These are phyloP conservation scores for Dipteronia sinensis DNA, from an alignment of 345 rosid species.

Conservation along the genomic window DNA sequence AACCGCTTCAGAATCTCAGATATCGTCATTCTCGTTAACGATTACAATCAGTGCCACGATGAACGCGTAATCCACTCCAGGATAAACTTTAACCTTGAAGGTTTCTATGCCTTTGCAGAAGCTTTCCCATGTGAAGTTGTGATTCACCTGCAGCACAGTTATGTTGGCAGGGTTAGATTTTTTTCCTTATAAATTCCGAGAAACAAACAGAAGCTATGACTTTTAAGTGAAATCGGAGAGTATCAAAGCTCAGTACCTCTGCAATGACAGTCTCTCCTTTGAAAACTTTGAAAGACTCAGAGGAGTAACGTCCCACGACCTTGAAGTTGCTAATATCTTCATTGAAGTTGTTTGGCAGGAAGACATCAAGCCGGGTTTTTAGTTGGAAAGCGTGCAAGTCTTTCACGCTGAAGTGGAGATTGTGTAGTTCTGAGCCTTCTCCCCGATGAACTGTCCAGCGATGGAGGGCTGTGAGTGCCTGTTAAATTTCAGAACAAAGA, in stretches of 20 bases:
- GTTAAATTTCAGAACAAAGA: not conserved
- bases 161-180: too few relatives aligned
- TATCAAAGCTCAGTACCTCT: conserved; percentile 39
- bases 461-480: conserved; percentile 46
- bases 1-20: too few relatives aligned
- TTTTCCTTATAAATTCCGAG: too few relatives aligned
- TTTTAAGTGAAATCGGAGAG: too few relatives aligned
- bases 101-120: conserved; percentile 58
- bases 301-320: conserved; percentile 44
- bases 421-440: conserved; percentile 38
- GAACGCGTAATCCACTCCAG: conserved; percentile 70
- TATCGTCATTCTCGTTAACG: conserved; percentile 34
- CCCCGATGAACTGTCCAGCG: conserved; percentile 62
- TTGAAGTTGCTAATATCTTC: conserved; percentile 41
- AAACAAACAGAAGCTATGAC: too few relatives aligned
- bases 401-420: conserved; percentile 42
- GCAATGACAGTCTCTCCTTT: conserved; percentile 57
- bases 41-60: conserved; percentile 56
- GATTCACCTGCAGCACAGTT: conserved; percentile 40
- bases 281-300: conserved; percentile 55
- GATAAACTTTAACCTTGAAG: conserved; percentile 53
- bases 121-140: conserved; percentile 49
- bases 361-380: conserved; percentile 53
- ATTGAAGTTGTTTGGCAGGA: conserved; percentile 37
- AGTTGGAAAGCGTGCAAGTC: conserved; percentile 52